Evolutionary conservation across 1,284 basidiomycete species (phyloP), one percentile per base, ranked within the genome.

Genomic region (Cutaneotrichosporon cavernicola): DNA sequence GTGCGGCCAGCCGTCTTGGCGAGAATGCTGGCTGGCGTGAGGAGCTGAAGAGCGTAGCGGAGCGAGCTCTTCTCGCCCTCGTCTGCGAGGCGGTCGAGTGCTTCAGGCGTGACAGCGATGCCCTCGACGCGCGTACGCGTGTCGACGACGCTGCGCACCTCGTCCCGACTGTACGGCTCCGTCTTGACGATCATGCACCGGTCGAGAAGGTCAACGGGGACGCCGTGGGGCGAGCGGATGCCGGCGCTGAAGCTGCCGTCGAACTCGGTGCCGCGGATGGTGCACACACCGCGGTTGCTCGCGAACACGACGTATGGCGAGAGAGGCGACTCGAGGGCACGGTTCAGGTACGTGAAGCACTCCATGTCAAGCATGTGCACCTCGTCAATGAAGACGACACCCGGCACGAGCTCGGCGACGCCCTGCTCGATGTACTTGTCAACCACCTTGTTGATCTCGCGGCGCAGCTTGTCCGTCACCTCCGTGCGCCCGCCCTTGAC

Each of bases 281-380:
- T 87, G 18, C 90, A 87, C 71, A 92, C 89, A 5, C 96, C 97
- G 36, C 97, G 87, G 80, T 99, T 99, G 30, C 95, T 97, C 0
- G 97, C 97, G 62, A 98, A 85, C 70, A 99, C 91, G 55, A 99
- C 96, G 18, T 97, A 97, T 0, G 97, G 96, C 16, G 93, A 92
- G 88, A 99, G 93, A 18, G 92, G 89, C 1, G 92, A 94, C 81
- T 99, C 96, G 61, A 99, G 85, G 9, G 97, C 87, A 14, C 94
- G 90, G 81, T 99, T 99, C 58, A 99, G 86, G 82, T 97, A 99
- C 9, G 96, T 98, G 84, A 98, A 99, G 81, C 95, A 97, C 81
- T 99, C 97, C 77, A 98, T 95, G 81, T 99, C 96, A 69, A 99
- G 88, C 96, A 98, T 98, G 83, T 99, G 96, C 22, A 98, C 94